Evolutionary conservation across 306 rosid genomes (phyloP).

Genomic region (Comarum palustre): DNA sequence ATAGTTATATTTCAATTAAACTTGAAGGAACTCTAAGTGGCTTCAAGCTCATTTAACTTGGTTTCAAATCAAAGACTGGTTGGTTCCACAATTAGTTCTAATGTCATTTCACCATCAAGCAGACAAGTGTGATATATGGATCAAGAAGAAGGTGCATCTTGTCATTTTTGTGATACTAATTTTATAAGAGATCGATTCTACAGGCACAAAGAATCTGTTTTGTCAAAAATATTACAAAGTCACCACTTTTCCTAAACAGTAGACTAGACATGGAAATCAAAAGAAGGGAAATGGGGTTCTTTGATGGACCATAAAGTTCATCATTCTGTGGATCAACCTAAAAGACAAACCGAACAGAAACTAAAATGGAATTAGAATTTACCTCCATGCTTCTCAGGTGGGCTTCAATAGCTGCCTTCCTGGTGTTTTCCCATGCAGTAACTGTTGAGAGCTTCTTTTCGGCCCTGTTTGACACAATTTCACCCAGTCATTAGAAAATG

Average conservation of each 20-base stretch:
- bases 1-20: neutral
- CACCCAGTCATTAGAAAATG: neutral
- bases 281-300: neutral
- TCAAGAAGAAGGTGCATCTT: neutral
- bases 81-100: neutral
- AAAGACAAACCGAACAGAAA: neutral
- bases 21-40: neutral
- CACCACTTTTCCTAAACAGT: neutral
- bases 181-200: neutral
- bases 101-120: neutral
- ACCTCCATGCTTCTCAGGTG: conserved; percentile 73
- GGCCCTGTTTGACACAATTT: conserved; percentile 51
- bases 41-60: neutral
- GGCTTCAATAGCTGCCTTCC: conserved; percentile 83
- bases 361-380: neutral
- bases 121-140: neutral
- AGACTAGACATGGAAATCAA: neutral
- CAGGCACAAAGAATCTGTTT: neutral
- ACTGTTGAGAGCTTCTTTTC: conserved; percentile 62
- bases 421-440: conserved; percentile 92
- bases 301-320: neutral
- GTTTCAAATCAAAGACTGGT: neutral
- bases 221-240: neutral
- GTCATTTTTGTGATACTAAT: neutral
- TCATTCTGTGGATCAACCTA: neutral